Percentiles rank a stretch among this genome's conserved stretches.
phyloP scores from a whole-genome alignment of 306 rosid genomes.

The Glycine tomentella region DNA sequence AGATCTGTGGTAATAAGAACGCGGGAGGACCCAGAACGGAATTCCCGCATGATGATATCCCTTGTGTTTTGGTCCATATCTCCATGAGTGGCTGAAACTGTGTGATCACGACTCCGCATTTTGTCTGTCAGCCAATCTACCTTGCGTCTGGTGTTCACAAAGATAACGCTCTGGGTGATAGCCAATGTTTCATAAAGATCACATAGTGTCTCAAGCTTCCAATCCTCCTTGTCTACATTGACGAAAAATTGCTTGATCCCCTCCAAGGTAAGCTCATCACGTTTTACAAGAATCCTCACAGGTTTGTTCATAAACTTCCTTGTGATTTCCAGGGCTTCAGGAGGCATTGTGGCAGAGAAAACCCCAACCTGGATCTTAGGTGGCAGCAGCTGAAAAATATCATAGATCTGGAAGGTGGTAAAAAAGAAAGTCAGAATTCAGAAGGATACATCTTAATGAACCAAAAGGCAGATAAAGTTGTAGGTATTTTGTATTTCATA shows the following conservation, averaged over 20 bases:
- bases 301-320: constrained; percentile 34
- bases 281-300: constrained; percentile 29
- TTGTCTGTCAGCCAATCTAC: constrained; percentile 34
- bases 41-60: constrained; percentile 81
- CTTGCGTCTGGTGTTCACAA: constrained; percentile 33
- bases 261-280: constrained; percentile 37
- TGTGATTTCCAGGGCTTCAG: constrained; percentile 27
- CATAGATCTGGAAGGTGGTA: constrained; percentile 65
- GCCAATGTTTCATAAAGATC: constrained; percentile 35
- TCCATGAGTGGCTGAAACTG: constrained; percentile 52
- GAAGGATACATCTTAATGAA: background rate
- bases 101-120: constrained; percentile 34
- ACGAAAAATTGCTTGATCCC: constrained; percentile 29
- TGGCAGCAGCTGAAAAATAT: constrained; percentile 82
- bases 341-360: constrained; percentile 49
- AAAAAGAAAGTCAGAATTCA: constrained; percentile 8
- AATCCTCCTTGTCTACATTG: constrained; percentile 12
- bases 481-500: background rate
- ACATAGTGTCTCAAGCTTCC: constrained; percentile 18
- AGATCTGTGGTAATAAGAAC: constrained; percentile 52
- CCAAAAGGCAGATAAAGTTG: constrained; percentile 4
- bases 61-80: constrained; percentile 87
- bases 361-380: constrained; percentile 80
- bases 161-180: constrained; percentile 30
- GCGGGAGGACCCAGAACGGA: constrained; percentile 80